Base-by-base conservation (phyloP, 495 filamentous ascomycete species). In the Penicillium coffeae region DNA sequence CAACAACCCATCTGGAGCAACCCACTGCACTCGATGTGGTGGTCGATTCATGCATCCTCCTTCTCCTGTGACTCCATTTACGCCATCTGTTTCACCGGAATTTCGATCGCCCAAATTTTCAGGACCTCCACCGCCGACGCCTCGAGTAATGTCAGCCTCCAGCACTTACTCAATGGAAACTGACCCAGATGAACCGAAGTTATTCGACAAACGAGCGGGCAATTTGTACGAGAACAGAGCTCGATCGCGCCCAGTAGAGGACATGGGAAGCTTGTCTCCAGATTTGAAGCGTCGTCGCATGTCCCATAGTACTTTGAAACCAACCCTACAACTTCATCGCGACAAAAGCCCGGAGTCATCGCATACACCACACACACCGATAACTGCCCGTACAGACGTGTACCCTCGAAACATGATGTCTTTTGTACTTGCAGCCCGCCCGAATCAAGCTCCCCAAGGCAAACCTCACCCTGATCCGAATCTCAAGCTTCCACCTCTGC, bases 201-300 rank as follows among this genome's bases (percentile, higher is more conserved):
- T 57, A 3, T 48, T 66, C n/a, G 58, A 50, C 22, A 40, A 65
- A 14, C 25, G 25, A 30, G 25, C 25, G 4, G 25, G 25, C 5
- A 30, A 60, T 15, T 55, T 55, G 10, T 30, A 36, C 4, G 66
- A 66, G 1, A 35, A 51, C 9, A 58, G 53, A 15, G 40, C 60
- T 14, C 63, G 62, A 1, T 55, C 52, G 8, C 56, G 66, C 18
- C 60, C 61, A 20, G 62, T 53, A 43, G 68, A 68, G 8, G 66
- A 66, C 7, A 58, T 50, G 27, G 47, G 39, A 9, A 47, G 32
- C 35, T 46, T 48, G 15, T 74, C 77, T 3, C 71, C 77, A 5
- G 82, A 81, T 21, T 51, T 66, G 3, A 87, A 86, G 60, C 75
- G 82, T 38, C 77, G 82, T 13, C 75, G 81, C 3, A 72, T 76